phyloP scores from a whole-genome alignment of 2,329 filamentous ascomycete genomes.

The Pyrenophora seminiperda region DNA sequence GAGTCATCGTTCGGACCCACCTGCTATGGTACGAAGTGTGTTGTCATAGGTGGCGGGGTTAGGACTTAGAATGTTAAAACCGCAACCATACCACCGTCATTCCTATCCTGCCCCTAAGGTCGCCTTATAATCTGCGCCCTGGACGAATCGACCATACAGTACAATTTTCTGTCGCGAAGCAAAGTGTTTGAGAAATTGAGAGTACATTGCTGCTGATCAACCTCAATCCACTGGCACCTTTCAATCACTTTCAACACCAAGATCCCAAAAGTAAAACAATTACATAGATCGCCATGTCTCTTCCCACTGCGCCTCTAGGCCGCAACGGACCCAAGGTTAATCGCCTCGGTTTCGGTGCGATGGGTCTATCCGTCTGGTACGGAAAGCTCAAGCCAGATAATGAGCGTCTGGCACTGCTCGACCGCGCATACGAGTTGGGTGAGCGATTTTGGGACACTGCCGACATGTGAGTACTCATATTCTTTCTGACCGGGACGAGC shows the following conservation, averaged over 20 bases:
- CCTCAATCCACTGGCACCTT: not conserved
- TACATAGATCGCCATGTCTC: slow-evolving; percentile 29
- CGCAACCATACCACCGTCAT: no score
- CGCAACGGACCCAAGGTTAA: slow-evolving; percentile 59
- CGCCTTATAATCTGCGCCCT: no score
- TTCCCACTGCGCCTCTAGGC: slow-evolving; percentile 56
- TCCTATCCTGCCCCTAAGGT: no score
- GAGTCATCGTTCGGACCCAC: no score
- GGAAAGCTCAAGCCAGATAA: slow-evolving; percentile 55
- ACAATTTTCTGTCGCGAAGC: no score
- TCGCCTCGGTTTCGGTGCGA: slow-evolving; percentile 59
- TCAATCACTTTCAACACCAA: not conserved
- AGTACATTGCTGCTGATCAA: not conserved
- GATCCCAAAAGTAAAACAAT: not conserved
- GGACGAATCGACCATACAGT: no score
- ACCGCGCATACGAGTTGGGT: slow-evolving; percentile 58
- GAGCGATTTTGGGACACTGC: slow-evolving; percentile 45
- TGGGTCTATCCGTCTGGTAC: slow-evolving; percentile 58
- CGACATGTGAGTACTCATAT: slow-evolving; percentile 27
- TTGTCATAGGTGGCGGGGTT: no score
- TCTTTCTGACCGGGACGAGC: slow-evolving; percentile 8
- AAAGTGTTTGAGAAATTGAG: not conserved
- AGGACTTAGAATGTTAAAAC: no score
- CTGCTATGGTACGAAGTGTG: no score
- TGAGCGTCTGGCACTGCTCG: slow-evolving; percentile 59